Evolutionary conservation across 306 rosid genomes (phyloP).

Genomic region (Calophaca sinica): DNA sequence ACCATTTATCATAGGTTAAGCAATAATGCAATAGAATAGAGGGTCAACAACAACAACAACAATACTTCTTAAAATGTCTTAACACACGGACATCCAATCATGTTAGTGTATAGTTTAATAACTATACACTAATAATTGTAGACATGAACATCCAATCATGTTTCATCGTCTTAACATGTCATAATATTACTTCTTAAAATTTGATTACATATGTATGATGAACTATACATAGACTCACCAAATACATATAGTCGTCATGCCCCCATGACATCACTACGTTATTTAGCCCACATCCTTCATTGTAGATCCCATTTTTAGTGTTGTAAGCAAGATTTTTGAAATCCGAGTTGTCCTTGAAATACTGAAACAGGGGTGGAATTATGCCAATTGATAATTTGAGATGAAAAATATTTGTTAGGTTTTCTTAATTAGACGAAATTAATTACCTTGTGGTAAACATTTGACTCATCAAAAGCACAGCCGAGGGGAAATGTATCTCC

Average conservation of each 20-base stretch:
- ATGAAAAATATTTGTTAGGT: not conserved
- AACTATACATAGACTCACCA: conserved; percentile 40
- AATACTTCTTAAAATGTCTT: not conserved
- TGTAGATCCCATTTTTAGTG: conserved; percentile 55
- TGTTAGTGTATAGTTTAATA: too few relatives aligned
- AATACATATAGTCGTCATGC: conserved; percentile 61
- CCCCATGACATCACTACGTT: conserved; percentile 59
- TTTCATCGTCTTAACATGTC: too few relatives aligned
- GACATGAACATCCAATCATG: too few relatives aligned
- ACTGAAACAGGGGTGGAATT: conserved; percentile 31
- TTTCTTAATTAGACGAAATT: not conserved
- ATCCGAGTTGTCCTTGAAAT: conserved; percentile 54
- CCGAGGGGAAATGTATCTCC: conserved; percentile 61
- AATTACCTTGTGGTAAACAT: conserved; percentile 50
- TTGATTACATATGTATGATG: too few relatives aligned
- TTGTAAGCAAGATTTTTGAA: conserved; percentile 25
- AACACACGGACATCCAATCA: too few relatives aligned
- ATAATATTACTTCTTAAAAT: too few relatives aligned
- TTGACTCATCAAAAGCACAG: conserved; percentile 53
- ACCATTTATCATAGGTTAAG: not conserved
- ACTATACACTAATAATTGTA: too few relatives aligned
- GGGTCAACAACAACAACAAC: not conserved
- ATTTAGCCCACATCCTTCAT: conserved; percentile 51
- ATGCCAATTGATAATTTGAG: not conserved
- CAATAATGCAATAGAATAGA: not conserved